phyloP scores from a whole-genome alignment of 768 basidiomycete species.

The Tricholoma furcatifolium region DNA sequence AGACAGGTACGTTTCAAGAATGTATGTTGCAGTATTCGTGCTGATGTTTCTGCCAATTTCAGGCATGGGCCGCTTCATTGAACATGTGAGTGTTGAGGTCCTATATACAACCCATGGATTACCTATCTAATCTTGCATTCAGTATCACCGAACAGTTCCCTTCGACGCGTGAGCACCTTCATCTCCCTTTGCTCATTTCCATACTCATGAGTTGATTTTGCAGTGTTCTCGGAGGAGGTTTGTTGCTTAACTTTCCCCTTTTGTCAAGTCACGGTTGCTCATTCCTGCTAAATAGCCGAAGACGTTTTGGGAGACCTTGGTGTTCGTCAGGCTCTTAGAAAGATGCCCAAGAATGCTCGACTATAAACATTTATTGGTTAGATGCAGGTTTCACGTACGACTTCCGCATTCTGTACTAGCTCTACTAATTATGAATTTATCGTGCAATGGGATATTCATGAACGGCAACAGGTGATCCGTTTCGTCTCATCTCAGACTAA shows the following conservation, averaged over 20 bases:
- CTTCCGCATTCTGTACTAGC: neutral
- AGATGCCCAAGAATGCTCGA: conserved; percentile 63
- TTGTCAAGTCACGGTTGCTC: neutral
- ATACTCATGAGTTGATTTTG: neutral
- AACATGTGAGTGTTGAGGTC: conserved; percentile 48
- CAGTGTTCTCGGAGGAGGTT: conserved; percentile 20
- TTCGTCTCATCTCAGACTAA: too few relatives aligned
- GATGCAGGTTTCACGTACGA: neutral
- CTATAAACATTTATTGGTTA: conserved; percentile 27
- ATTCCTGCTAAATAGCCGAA: conserved; percentile 38
- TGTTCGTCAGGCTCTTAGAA: conserved; percentile 69
- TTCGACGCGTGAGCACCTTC: conserved; percentile 39
- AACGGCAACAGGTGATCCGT: too few relatives aligned
- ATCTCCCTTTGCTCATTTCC: neutral
- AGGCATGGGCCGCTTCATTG: conserved; percentile 77
- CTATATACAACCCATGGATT: neutral
- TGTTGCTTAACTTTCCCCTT: neutral
- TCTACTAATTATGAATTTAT: neutral
- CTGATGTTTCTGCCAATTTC: conserved; percentile 33
- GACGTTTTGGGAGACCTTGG: conserved; percentile 75
- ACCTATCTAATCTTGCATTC: neutral
- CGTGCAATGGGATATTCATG: too few relatives aligned
- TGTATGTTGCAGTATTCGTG: neutral
- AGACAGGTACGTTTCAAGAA: neutral
- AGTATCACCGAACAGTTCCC: conserved; percentile 50